Evolutionary conservation across 306 rosid species (phyloP), one percentile per base, ranked within the genome.

Genomic region (Oemleria cerasiformis): DNA sequence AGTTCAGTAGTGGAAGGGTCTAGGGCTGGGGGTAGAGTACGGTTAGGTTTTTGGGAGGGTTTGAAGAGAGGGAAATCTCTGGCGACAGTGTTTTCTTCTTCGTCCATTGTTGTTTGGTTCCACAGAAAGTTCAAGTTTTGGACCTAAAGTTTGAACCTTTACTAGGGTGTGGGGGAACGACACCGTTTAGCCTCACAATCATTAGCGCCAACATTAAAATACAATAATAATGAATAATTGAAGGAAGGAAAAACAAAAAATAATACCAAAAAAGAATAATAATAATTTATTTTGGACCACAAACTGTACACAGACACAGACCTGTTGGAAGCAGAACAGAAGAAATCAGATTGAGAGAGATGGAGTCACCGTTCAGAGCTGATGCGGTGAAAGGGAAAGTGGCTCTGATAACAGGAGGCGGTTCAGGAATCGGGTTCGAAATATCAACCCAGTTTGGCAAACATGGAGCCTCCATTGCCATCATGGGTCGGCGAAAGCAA

Each of bases 341-440:
- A 39, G n/a, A 5, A 30, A 15, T 0, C 15, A 8, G 58, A 53
- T 53, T 8, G 58, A 75, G 75, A 47, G 70, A 71, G 64, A 79
- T 58, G 86, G 85, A 80, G n/a, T 86, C 97, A 11, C 96, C 98
- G 15, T 93, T 93, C 75, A 86, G 79, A 58, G 54, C 78, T 5
- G 84, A 87, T 8, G 77, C 81, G 14, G 25, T 88, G 77, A 88
- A 82, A 41, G 98, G 97, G 8, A 91, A 87, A 78, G 98, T 93
- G 47, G 94, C 96, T 44, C 75, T 91, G 14, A 83, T 93, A 6
- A 93, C 98, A 0, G 98, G 98, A 3, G 98, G 98, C 58, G 98
- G 96, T 4, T 94, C 98, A 0, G 98, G 98, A 62, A 94, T 94
- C 39, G 98, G 98, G 14, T 83, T 82, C 56, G 97, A 90, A 79